Evolutionary conservation across 192 early-diverging fungal genomes (phyloP), one percentile per base, ranked within the genome.

Genomic region (Mortierella antarctica): DNA sequence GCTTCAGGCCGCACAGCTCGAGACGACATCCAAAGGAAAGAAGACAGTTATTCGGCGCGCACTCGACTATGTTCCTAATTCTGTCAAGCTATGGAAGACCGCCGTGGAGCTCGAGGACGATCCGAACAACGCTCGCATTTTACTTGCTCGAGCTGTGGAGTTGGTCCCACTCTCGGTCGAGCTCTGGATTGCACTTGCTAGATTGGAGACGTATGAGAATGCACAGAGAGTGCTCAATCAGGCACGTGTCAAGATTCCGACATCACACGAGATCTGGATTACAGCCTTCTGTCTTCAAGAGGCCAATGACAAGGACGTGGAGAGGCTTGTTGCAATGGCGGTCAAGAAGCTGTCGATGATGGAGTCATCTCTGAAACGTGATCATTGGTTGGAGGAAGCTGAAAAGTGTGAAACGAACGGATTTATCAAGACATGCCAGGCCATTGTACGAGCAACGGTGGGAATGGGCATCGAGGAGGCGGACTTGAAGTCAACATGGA

Each of bases 261-360:
- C 95, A 0, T 92, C 90, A 60, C 95, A 96, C 84, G 98, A 98
- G 57, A 88, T 99, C 53, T 99, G 96, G 96, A 92, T 99, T 31
- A 91, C 95, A 4, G 98, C 95, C 23, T 96, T 97, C 17, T 89
- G 92, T 65, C 88, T 99, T 11, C 88, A 95, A 56, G 87, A 96
- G 52, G 91, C 86, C 7, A 91, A 93, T 60, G 70, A 72, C 7
- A 85, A 87, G 23, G 88, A 84, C 72, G 90, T 96, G 7, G 86
- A 90, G 12, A 91, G 67, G 18, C 88, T 98, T 45, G 90, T 97
- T 44, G 73, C 78, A 2, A 87, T 86, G 54, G 96, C 94, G 7
- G 94, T 96, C 17, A 83, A 87, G 6, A 77, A 82, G 8, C 84
- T 98, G 23, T 85, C 88, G 0, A 71, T 87, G 55, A 90, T 87